These are phyloP conservation scores for Melaleuca alternifolia DNA, from an alignment of 345 rosid species.

Conservation along the genomic window DNA sequence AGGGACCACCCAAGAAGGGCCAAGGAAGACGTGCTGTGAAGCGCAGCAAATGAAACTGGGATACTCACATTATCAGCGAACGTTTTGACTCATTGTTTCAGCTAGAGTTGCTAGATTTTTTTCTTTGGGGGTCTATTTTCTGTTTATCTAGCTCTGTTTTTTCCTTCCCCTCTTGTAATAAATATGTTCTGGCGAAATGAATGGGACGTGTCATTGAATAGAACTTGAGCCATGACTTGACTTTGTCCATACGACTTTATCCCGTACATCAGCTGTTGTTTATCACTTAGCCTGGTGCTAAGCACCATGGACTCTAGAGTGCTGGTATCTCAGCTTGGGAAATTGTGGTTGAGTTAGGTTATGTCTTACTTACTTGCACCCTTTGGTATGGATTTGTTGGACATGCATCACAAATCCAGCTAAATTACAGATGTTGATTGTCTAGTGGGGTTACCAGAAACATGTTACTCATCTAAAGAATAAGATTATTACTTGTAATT, in stretches of 20 bases:
- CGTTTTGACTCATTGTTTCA: neutral
- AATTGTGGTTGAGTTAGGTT: too few relatives aligned
- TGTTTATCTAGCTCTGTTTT: neutral
- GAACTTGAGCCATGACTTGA: neutral
- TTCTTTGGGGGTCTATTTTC: neutral
- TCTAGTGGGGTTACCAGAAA: too few relatives aligned
- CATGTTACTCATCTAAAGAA: too few relatives aligned
- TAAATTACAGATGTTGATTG: too few relatives aligned
- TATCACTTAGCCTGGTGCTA: neutral
- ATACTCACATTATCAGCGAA: neutral
- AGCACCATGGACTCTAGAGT: neutral
- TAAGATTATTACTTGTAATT: too few relatives aligned
- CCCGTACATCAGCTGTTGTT: neutral
- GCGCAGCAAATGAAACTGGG: neutral
- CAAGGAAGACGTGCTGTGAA: conserved; percentile 62
- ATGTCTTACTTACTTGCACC: too few relatives aligned
- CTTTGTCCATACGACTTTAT: neutral
- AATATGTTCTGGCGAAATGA: neutral
- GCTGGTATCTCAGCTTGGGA: too few relatives aligned
- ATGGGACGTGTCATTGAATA: neutral
- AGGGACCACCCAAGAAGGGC: conserved; percentile 91
- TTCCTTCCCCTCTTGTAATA: neutral
- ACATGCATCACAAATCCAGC: too few relatives aligned
- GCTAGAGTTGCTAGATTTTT: neutral
- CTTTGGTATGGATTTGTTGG: too few relatives aligned